Percentiles rank a stretch among this genome's conserved stretches.
These are phyloP conservation scores for Filosporella fistucella DNA, from an alignment of 495 filamentous ascomycete genomes.

Conservation along the genomic window DNA sequence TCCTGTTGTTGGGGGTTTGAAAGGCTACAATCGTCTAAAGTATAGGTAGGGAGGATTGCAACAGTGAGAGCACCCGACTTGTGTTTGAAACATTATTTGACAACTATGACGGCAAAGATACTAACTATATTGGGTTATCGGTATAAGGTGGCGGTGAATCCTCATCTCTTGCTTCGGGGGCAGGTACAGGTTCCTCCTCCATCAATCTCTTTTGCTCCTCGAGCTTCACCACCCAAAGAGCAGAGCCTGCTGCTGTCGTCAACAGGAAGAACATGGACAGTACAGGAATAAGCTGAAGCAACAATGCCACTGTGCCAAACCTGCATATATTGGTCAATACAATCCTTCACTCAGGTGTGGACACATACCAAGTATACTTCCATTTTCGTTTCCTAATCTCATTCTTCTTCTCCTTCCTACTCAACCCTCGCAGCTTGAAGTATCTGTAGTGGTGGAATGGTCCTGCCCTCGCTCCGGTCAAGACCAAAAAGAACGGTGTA, in stretches of 20 bases:
- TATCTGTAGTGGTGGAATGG: conserved; percentile 62
- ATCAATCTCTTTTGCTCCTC: conserved; percentile 31
- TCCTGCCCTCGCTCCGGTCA: conserved; percentile 57
- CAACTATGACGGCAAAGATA: no score
- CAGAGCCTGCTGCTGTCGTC: conserved; percentile 73
- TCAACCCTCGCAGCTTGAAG: conserved; percentile 76
- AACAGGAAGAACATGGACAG: conserved; percentile 85
- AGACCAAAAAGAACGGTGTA: conserved; percentile 69
- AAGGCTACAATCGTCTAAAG: no score
- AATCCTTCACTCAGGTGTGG: no score
- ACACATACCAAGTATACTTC: conserved; percentile 48
- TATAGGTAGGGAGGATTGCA: no score
- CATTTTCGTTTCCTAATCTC: conserved; percentile 65
- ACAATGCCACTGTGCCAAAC: conserved; percentile 51
- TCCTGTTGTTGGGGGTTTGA: no score
- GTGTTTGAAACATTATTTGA: no score
- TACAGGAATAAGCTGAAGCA: conserved; percentile 72
- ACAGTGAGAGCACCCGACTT: no score
- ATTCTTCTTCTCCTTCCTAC: conserved; percentile 53
- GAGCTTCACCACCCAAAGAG: conserved; percentile 71
- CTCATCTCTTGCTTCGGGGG: conserved; percentile 4
- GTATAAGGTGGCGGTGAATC: conserved; percentile 17
- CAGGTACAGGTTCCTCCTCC: conserved; percentile 9
- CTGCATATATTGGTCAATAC: conserved; percentile 13
- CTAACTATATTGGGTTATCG: conserved; percentile 23